phyloP scores from a whole-genome alignment of 495 filamentous ascomycete genomes.

The Neurospora intermedia region DNA sequence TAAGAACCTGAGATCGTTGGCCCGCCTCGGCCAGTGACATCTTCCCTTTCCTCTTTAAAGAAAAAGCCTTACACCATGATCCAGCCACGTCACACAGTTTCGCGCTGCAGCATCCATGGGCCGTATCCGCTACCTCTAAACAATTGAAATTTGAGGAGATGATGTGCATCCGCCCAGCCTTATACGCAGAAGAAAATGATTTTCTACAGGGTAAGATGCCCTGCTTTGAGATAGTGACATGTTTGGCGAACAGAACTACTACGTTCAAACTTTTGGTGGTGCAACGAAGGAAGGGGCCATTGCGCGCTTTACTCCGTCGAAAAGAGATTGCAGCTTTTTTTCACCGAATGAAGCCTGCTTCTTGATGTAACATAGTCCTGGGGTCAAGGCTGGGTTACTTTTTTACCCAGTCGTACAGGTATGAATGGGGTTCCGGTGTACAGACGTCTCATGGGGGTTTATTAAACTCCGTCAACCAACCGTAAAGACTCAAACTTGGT shows the following conservation, averaged over 20 bases:
- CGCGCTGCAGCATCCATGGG: neutral
- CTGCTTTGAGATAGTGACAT: neutral
- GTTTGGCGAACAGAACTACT: neutral
- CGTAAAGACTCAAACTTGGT: neutral
- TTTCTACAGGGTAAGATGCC: neutral
- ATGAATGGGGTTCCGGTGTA: neutral
- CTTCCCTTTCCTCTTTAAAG: neutral
- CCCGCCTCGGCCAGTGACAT: neutral
- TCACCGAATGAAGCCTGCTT: neutral
- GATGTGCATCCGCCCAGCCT: neutral
- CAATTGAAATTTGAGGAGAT: too few species aligned
- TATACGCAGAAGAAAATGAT: neutral
- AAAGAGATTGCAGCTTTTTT: neutral
- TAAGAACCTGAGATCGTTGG: neutral
- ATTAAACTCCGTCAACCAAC: neutral
- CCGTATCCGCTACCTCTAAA: neutral
- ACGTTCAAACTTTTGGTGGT: neutral
- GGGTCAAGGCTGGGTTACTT: neutral
- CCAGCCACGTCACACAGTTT: neutral
- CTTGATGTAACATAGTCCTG: neutral
- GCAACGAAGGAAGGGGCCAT: neutral
- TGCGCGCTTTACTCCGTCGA: neutral
- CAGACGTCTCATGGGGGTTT: neutral
- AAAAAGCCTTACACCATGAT: neutral
- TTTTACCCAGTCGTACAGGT: neutral